A percentile compares a stretch with the other conserved stretches of the same genome.
Conservation (phyloP, 768 basidiomycete species). For the Pleurotus sapidus region DNA sequence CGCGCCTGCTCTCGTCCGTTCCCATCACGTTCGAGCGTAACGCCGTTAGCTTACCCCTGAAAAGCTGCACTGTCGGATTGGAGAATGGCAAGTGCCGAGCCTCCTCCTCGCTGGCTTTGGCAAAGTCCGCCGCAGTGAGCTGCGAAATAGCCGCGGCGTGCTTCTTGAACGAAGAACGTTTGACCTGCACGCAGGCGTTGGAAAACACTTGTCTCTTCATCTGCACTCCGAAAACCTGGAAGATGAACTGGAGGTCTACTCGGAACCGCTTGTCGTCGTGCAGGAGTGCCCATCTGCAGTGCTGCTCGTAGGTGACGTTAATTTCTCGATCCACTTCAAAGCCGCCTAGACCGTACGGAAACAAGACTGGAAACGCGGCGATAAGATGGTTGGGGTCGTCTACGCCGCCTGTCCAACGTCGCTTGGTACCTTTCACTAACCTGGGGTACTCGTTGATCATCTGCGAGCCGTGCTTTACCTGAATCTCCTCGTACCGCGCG, state of each 20-base stretch:
- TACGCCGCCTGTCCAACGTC: no score
- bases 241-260: constrained; percentile 22
- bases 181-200: neutral
- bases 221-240: constrained; percentile 24
- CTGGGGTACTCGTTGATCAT: constrained; percentile 1
- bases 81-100: neutral
- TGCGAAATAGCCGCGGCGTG: neutral
- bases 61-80: neutral
- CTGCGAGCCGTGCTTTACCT: no score
- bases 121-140: neutral
- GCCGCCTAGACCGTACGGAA: constrained; percentile 23
- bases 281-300: constrained; percentile 13
- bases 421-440: neutral
- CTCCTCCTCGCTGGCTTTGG: neutral
- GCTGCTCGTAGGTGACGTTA: constrained; percentile 13
- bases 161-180: neutral
- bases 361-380: constrained; percentile 16
- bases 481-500: no score
- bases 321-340: constrained; percentile 11
- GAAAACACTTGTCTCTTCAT: no score
- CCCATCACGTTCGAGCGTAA: neutral
- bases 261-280: constrained; percentile 17
- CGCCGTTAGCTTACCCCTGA: neutral
- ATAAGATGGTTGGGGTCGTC: constrained; percentile 11
- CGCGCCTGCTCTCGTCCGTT: neutral